phyloP scores from a whole-genome alignment of 441 rosid genomes.

The Bruguiera hainesii region DNA sequence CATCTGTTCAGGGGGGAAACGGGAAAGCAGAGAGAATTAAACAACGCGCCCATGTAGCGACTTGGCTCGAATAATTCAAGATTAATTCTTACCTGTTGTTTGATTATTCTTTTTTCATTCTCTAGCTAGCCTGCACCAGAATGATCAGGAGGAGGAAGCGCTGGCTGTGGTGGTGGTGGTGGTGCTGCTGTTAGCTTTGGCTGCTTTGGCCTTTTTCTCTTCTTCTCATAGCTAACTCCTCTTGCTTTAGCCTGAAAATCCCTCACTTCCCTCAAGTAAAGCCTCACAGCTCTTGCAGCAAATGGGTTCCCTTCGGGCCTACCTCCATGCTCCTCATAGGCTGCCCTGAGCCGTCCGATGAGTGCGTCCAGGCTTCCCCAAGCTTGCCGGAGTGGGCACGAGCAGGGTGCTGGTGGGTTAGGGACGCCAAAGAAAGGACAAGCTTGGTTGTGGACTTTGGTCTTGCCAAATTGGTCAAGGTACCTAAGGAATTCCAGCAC shows the following conservation, averaged over 20 bases:
- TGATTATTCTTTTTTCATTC: background rate
- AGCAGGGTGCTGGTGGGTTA: conserved; percentile 80
- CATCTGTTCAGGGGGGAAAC: background rate
- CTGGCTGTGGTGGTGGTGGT: conserved; percentile 18
- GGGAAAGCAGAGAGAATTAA: background rate
- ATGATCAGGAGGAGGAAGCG: conserved; percentile 23
- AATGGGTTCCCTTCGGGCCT: conserved; percentile 74
- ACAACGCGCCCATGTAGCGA: conserved; percentile 7
- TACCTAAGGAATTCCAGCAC: conserved; percentile 75
- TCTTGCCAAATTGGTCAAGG: conserved; percentile 87
- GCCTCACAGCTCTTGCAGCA: conserved; percentile 74
- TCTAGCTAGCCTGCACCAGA: conserved; percentile 32
- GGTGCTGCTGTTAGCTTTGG: conserved; percentile 25
- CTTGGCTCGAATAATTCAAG: conserved; percentile 6
- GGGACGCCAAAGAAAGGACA: conserved; percentile 81
- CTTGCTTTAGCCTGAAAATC: conserved; percentile 82
- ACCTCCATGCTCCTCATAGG: conserved; percentile 82
- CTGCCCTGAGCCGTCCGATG: conserved; percentile 85
- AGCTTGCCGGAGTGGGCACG: conserved; percentile 85
- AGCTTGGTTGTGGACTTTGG: conserved; percentile 70
- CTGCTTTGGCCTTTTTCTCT: conserved; percentile 64
- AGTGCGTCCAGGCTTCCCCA: conserved; percentile 94
- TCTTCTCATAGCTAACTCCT: conserved; percentile 84
- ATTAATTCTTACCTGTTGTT: background rate
- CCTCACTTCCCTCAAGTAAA: conserved; percentile 71